These are phyloP conservation scores for Byssothecium circinans DNA, from an alignment of 2,329 filamentous ascomycete genomes.

Conservation along the genomic window DNA sequence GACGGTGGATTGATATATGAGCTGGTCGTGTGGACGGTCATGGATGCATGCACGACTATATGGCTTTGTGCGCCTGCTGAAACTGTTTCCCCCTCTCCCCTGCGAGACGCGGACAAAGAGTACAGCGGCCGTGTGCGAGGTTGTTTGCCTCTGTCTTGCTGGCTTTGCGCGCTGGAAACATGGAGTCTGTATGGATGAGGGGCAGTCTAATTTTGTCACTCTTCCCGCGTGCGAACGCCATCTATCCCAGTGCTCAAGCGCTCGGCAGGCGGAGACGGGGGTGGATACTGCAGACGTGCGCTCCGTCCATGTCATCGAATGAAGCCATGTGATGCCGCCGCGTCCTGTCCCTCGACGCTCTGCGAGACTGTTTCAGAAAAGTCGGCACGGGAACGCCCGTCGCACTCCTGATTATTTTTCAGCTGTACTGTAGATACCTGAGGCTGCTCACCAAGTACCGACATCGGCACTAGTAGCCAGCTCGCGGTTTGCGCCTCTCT, in stretches of 20 bases:
- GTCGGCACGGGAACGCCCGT: constrained; percentile 19
- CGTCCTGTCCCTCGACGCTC: background rate
- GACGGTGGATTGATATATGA: constrained; percentile 8
- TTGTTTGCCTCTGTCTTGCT: constrained; percentile 7
- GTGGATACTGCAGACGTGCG: background rate
- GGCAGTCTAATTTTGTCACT: constrained; percentile 8
- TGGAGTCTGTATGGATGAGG: background rate
- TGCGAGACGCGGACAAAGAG: constrained; percentile 3
- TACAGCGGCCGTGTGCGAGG: constrained; percentile 7
- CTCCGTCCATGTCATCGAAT: background rate
- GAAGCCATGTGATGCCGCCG: background rate
- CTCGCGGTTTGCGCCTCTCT: background rate
- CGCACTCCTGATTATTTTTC: constrained; percentile 9
- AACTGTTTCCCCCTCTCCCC: constrained; percentile 1
- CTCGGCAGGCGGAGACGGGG: background rate
- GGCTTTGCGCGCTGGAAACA: background rate
- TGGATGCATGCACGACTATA: constrained; percentile 4
- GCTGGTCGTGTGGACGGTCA: constrained; percentile 15
- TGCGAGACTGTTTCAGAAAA: constrained; percentile 11
- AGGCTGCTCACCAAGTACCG: background rate
- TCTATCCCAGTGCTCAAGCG: background rate
- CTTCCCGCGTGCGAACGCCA: constrained; percentile 5
- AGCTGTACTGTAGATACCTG: background rate
- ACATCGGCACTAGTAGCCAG: background rate
- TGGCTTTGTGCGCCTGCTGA: constrained; percentile 6